Evolutionary conservation across 1,284 basidiomycete genomes (phyloP).

Genomic region (Malassezia psittaci): DNA sequence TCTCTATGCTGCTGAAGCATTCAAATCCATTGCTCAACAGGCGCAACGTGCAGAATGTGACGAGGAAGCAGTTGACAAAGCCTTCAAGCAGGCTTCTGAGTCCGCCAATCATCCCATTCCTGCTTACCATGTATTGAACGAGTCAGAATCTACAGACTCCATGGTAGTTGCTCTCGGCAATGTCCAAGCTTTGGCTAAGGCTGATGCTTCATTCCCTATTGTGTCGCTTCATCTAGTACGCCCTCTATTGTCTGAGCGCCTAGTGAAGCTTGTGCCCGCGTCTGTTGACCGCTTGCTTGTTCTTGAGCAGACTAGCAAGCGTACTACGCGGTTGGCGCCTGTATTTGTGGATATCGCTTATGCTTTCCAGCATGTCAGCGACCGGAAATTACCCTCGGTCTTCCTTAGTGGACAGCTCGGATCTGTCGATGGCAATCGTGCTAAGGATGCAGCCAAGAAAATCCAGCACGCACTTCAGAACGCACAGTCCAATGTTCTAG

Average conservation of each 20-base stretch:
- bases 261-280: constrained; percentile 59
- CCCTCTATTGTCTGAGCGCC: constrained; percentile 61
- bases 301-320: constrained; percentile 66
- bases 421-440: constrained; percentile 20
- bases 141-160: constrained; percentile 21
- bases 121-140: constrained; percentile 33
- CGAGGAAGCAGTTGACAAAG: constrained; percentile 25
- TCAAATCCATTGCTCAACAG: neutral
- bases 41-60: neutral
- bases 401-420: constrained; percentile 33
- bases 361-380: constrained; percentile 59
- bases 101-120: constrained; percentile 30
- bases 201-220: constrained; percentile 52
- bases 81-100: constrained; percentile 32
- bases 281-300: constrained; percentile 66
- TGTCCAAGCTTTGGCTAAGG: constrained; percentile 48
- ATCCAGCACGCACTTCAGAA: constrained; percentile 23
- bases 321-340: constrained; percentile 76
- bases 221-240: constrained; percentile 63
- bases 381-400: constrained; percentile 35
- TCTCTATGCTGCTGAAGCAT: constrained; percentile 2
- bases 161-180: constrained; percentile 35
- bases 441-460: constrained; percentile 25
- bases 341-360: constrained; percentile 72
- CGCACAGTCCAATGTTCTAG: constrained; percentile 29